Evolutionary conservation across 768 basidiomycete genomes (phyloP), one percentile per base, ranked within the genome.

Genomic region (Pholiota conissans): DNA sequence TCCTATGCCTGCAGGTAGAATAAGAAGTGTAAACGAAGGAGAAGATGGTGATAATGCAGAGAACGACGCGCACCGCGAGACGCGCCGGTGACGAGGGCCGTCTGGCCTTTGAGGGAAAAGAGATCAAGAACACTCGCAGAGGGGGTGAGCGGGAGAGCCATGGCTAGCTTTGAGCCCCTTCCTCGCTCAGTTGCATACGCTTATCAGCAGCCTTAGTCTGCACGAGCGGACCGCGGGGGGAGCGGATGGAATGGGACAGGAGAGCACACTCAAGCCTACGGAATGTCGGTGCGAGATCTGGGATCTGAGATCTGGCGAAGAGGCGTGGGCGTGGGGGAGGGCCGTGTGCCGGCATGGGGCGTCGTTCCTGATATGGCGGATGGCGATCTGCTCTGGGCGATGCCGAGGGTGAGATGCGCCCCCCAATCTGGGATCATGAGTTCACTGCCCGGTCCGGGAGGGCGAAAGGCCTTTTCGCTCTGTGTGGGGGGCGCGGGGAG

Each of bases 61-160:
- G 54, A 59, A 26, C n/a, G 34, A 37, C 20, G 56, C 60, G 35
- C 70, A 89, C 90, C 91, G 71, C 91, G 79, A 22, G 89, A 85
- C 29, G 86, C 89, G 59, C 91, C 91, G 35, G 92, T 93, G 66
- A 94, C 82, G 72, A 93, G 85, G 32, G 82, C 89, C 56, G 82
- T 87, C 67, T 85, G 77, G 57, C 84, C 84, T 2, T 72, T 68
- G 66, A 94, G 83, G 56, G 82, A 80, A 73, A 93, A 93, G 49
- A 94, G 82, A 34, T 77, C 71, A 60, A 72, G 81, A 11, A 84
- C 64, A 72, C 78, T 67, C 74, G 72, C 60, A 30, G 71, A 61
- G 26, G 86, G 84, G 35, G 84, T 77, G 57, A 78, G 75, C 66
- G 84, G 80, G 22, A 45, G 42, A 9, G 42, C 42, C 42, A 45